phyloP scores from a whole-genome alignment of 2,329 filamentous ascomycete genomes.

The Seiridium unicorne region DNA sequence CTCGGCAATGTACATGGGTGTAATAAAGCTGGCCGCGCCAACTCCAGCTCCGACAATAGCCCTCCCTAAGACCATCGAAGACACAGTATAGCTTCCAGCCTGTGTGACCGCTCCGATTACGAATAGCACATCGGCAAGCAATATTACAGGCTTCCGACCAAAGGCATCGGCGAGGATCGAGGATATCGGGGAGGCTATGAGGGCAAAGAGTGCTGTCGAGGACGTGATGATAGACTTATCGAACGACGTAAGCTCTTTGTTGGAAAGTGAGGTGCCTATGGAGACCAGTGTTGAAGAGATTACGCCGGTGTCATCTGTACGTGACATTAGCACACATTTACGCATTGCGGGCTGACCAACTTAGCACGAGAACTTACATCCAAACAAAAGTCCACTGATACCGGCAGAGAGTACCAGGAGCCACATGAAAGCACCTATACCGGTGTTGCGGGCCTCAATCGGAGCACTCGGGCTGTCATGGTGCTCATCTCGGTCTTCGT shows the following conservation, averaged over 20 bases:
- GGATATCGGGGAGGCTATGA: conserved; percentile 61
- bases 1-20: conserved; percentile 87
- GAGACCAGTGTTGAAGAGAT: conserved; percentile 68
- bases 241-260: conserved; percentile 54
- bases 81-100: conserved; percentile 55
- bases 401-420: conserved; percentile 63
- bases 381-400: conserved; percentile 67
- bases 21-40: conserved; percentile 76
- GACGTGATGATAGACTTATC: conserved; percentile 72
- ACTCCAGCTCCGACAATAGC: conserved; percentile 71
- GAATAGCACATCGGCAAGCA: conserved; percentile 66
- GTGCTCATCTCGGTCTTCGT: conserved; percentile 14
- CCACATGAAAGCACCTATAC: conserved; percentile 53
- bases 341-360: neutral
- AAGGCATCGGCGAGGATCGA: conserved; percentile 62
- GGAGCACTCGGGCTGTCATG: conserved; percentile 8
- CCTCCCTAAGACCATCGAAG: conserved; percentile 65
- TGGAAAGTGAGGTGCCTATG: conserved; percentile 57
- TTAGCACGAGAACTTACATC: conserved; percentile 46
- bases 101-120: conserved; percentile 66
- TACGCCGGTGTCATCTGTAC: conserved; percentile 63
- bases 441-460: conserved; percentile 2
- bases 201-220: conserved; percentile 65
- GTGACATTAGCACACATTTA: neutral
- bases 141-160: conserved; percentile 62